Conservation (phyloP, 2,329 filamentous ascomycete species). For the Penicillium sp. region DNA sequence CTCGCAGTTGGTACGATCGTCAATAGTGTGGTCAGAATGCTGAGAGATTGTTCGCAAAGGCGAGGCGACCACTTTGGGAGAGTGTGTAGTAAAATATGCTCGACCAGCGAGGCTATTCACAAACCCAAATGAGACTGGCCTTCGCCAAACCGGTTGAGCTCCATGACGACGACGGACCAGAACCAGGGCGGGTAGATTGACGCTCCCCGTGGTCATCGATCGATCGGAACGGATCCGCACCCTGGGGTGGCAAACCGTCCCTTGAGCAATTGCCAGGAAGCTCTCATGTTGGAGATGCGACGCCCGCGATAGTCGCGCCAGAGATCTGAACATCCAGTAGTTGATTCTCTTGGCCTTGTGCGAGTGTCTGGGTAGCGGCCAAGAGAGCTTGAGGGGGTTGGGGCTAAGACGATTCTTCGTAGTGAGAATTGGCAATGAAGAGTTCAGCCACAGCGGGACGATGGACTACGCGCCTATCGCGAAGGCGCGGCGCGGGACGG, state of each 20-base stretch:
- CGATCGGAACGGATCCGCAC: conserved; percentile 24
- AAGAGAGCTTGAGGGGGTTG: not conserved
- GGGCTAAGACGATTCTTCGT: too few relatives aligned
- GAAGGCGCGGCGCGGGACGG: conserved; percentile 6
- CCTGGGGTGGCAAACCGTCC: conserved; percentile 26
- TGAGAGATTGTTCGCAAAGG: conserved; percentile 6
- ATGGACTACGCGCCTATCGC: conserved; percentile 8
- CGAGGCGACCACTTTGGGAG: not conserved
- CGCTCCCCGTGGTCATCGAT: conserved; percentile 25
- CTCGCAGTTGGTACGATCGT: not conserved
- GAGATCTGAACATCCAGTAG: conserved; percentile 29
- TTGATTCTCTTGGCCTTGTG: conserved; percentile 4
- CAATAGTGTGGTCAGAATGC: not conserved
- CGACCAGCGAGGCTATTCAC: not conserved
- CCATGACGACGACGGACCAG: conserved; percentile 14
- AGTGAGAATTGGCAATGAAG: too few relatives aligned
- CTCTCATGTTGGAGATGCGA: conserved; percentile 27
- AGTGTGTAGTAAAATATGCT: not conserved
- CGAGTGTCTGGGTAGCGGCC: not conserved
- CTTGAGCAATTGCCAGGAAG: conserved; percentile 18
- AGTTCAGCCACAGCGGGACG: not conserved
- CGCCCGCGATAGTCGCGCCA: conserved; percentile 20
- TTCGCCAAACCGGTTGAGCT: not conserved
- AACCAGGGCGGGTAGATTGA: conserved; percentile 14
- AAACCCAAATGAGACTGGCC: not conserved